A percentile compares a stretch with the other conserved stretches of the same genome.
Conservation (phyloP, 768 basidiomycete genomes). For the Tricholoma flavovirens region DNA sequence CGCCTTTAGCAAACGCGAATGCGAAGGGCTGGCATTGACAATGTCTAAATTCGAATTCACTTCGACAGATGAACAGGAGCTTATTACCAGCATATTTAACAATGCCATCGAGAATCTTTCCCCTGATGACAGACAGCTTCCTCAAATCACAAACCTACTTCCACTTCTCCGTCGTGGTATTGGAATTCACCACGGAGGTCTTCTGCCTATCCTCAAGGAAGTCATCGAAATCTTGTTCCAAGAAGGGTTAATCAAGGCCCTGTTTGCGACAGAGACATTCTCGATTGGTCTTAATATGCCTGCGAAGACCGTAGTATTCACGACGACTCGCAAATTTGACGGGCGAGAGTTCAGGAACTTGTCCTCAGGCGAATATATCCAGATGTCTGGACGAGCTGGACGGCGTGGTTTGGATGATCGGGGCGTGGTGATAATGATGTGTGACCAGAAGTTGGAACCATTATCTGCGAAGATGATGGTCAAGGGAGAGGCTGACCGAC, state of each 20-base stretch:
- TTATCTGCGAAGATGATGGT: conserved; percentile 91
- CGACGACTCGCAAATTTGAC: conserved; percentile 91
- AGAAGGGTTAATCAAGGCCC: conserved; percentile 94
- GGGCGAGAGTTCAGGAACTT: conserved; percentile 91
- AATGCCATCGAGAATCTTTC: conserved; percentile 91
- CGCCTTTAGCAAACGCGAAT: conserved; percentile 97
- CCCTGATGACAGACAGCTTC: conserved; percentile 80
- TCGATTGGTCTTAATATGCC: conserved; percentile 99
- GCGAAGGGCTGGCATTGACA: conserved; percentile 85
- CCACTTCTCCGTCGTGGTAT: conserved; percentile 93
- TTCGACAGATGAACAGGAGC: conserved; percentile 83
- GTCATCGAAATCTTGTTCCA: conserved; percentile 99
- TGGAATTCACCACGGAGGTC: conserved; percentile 97
- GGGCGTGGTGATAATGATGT: conserved; percentile 99
- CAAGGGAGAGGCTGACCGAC: conserved; percentile 93
- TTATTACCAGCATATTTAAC: conserved; percentile 83
- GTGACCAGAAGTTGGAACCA: conserved; percentile 96
- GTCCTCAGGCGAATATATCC: conserved; percentile 95
- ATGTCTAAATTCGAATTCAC: conserved; percentile 98
- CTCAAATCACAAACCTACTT: conserved; percentile 89
- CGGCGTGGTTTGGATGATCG: conserved; percentile 95
- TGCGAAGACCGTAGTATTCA: conserved; percentile 98
- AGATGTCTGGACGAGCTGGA: conserved; percentile 98
- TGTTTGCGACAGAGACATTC: conserved; percentile 98
- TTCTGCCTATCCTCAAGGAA: conserved; percentile 96